Percentiles rank a stretch among this genome's conserved stretches.
phyloP scores from a whole-genome alignment of 768 basidiomycete species.

The Collybia mongolica region DNA sequence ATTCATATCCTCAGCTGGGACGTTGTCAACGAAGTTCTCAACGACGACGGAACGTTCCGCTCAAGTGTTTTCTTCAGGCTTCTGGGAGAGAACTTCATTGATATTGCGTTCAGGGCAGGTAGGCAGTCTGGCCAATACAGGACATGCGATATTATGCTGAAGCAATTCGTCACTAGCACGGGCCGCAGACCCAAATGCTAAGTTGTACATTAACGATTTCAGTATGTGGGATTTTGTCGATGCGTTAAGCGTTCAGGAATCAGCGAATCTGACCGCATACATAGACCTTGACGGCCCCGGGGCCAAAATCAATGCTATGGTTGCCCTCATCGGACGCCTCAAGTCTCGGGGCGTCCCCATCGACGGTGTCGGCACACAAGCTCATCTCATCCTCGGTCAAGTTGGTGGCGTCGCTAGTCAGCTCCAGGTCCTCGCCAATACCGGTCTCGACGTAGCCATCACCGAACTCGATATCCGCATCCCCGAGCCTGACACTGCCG shows the following conservation, averaged over 20 bases:
- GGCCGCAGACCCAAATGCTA: constrained; percentile 52
- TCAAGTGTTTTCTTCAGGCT: constrained; percentile 29
- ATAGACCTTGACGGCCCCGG: constrained; percentile 42
- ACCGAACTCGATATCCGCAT: constrained; percentile 71
- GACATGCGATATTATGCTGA: no score
- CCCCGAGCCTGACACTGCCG: constrained; percentile 47
- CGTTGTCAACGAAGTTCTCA: constrained; percentile 25
- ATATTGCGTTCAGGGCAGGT: no score
- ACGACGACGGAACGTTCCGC: constrained; percentile 32
- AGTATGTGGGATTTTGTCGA: no score
- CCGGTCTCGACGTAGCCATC: constrained; percentile 66
- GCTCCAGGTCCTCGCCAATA: constrained; percentile 50
- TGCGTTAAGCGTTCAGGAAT: background rate
- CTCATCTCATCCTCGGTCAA: constrained; percentile 58
- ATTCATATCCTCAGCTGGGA: background rate
- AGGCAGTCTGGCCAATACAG: no score
- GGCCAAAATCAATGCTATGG: constrained; percentile 54
- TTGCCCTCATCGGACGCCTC: constrained; percentile 48
- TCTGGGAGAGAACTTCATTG: constrained; percentile 18
- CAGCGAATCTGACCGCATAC: constrained; percentile 27
- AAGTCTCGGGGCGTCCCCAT: constrained; percentile 47
- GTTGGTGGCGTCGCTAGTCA: constrained; percentile 45
- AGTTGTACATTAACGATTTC: constrained; percentile 45
- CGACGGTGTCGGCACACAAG: constrained; percentile 61
- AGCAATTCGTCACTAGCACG: constrained; percentile 24